Base-by-base conservation (phyloP, 768 basidiomycete genomes). In the Suillus ampliporus region DNA sequence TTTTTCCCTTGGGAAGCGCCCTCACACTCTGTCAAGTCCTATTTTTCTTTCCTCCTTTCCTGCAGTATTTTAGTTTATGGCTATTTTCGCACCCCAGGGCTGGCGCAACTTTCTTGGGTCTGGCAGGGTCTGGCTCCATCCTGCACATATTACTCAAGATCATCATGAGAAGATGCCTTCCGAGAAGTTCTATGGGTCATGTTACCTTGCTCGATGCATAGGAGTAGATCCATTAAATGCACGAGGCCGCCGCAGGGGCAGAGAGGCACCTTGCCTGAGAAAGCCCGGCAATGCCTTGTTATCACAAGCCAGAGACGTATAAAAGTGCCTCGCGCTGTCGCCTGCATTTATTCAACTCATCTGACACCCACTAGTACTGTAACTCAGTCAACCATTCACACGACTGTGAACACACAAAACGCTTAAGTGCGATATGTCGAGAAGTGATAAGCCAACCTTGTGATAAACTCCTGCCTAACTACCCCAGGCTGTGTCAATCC, bases 1-100 rank as follows among this genome's bases (percentile, higher is more conserved):
- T n/a, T n/a, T 28, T 40, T 17, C 38, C 40, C 54, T 38, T 54
- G 35, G 53, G 53, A 54, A 54, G 14, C 3, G 9, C 35, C 35
- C 53, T 40, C 54, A 56, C 54, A 40, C 38, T 23, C 54, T 56
- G 54, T 56, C 54, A 56, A 56, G 17, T 34, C 21, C 35, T 38
- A 37, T 54, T 54, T 54, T 23, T 26, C 19, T 26, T 17, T 3
- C 17, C 7, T 38, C 17, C 40, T 19, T 28, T 35, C 2, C 17
- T 38, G 14, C 37, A 21, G 21, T 38, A 38, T 38, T 54, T 54
- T 38, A 40, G 19, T 28, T 9, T 56, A 5, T 23, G 9, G 15
- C 17, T 56, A 56, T 56, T 37, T 53, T 26, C 54, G 37, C 23
- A 13, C 23, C 54, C 26, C 37, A 56, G 23, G 15, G 17, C 5